A percentile compares a stretch with the other conserved stretches of the same genome.
Evolutionary conservation across 2,329 filamentous ascomycete species (phyloP).

Genomic region (Fusarium devonianum): DNA sequence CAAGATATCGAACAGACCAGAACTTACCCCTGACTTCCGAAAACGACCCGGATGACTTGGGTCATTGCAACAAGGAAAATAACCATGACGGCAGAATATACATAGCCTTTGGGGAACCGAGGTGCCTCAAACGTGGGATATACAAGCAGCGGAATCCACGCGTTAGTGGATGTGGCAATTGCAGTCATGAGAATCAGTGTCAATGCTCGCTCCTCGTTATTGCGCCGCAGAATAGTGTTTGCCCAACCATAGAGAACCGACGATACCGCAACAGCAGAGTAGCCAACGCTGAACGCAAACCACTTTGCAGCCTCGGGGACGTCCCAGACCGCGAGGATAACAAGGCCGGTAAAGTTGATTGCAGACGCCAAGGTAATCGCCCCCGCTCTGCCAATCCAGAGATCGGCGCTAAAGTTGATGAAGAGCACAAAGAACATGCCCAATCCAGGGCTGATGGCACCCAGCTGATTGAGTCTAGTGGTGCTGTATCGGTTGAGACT

Average conservation of each 20-base stretch:
- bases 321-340: slow-evolving; percentile 26
- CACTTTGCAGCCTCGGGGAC: slow-evolving; percentile 29
- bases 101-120: slow-evolving; percentile 26
- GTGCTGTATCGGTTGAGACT: slow-evolving; percentile 23
- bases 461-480: slow-evolving; percentile 23
- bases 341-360: slow-evolving; percentile 25
- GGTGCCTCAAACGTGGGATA: slow-evolving; percentile 30
- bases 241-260: slow-evolving; percentile 32
- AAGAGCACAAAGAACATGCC: slow-evolving; percentile 33
- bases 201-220: slow-evolving; percentile 26
- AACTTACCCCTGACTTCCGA: slow-evolving; percentile 26
- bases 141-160: slow-evolving; percentile 26
- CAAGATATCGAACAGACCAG: background rate
- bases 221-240: slow-evolving; percentile 24
- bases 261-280: slow-evolving; percentile 26
- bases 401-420: slow-evolving; percentile 36
- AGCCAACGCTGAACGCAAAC: slow-evolving; percentile 30
- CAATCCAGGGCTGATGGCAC: slow-evolving; percentile 26
- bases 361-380: slow-evolving; percentile 28
- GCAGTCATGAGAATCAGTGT: slow-evolving; percentile 30
- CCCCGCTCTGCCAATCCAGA: slow-evolving; percentile 23
- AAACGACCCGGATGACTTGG: slow-evolving; percentile 22
- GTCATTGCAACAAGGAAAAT: slow-evolving; percentile 22
- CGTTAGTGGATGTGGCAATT: slow-evolving; percentile 23
- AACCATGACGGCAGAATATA: slow-evolving; percentile 26